Evolutionary conservation across 1,139 yeast genomes (phyloP).

Genomic region (Saccharomycopsis crataegensis): DNA sequence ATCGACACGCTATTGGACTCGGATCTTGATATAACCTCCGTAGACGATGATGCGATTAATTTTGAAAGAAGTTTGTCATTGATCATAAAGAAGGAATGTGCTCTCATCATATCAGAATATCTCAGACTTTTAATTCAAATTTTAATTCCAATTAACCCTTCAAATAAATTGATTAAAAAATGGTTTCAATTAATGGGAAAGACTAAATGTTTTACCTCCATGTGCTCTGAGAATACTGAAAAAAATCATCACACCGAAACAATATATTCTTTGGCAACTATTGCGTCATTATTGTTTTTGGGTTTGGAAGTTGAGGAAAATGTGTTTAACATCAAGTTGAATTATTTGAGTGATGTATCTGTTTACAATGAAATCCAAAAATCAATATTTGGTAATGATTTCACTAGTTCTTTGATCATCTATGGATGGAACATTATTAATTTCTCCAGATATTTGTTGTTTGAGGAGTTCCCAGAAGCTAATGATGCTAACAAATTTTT

Average conservation of each 20-base stretch:
- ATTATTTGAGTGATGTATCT: constrained; percentile 1
- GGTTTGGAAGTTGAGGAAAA: constrained; percentile 9
- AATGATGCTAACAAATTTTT: neutral
- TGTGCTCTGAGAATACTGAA: neutral
- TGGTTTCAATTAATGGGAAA: constrained; percentile 15
- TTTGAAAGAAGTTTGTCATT: constrained; percentile 1
- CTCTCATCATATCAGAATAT: constrained; percentile 1
- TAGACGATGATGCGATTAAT: neutral
- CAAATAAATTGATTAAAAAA: neutral
- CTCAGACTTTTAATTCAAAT: constrained; percentile 12
- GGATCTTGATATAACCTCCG: neutral
- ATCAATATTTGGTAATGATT: neutral
- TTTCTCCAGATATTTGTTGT: constrained; percentile 2
- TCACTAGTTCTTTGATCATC: neutral
- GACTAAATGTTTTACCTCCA: constrained; percentile 3
- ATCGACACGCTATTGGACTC: neutral
- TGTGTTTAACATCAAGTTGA: constrained; percentile 2
- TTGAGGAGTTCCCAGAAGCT: neutral
- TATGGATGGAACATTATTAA: constrained; percentile 6
- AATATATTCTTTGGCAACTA: neutral
- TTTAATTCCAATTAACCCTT: constrained; percentile 6
- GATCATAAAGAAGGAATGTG: constrained; percentile 9
- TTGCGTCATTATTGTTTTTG: constrained; percentile 6
- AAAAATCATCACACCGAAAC: neutral
- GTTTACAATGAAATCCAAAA: neutral